A percentile compares a stretch with the other conserved stretches of the same genome.
Evolutionary conservation across 805 yeast genomes (phyloP).

Genomic region (Saturnispora sanitii): DNA sequence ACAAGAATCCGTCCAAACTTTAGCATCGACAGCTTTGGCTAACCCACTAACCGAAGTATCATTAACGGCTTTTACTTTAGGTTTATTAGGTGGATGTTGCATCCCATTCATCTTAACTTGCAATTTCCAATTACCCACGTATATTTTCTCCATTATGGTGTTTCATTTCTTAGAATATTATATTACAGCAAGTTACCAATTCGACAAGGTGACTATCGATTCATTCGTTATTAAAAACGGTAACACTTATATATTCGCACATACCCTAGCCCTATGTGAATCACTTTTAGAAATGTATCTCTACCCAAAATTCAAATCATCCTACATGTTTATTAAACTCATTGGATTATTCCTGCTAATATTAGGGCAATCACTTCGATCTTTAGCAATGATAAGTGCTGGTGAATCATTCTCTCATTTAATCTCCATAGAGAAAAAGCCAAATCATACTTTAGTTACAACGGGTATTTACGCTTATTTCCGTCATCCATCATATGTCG

Average conservation of each 20-base stretch:
- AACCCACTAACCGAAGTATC: constrained; percentile 37
- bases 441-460: constrained; percentile 60
- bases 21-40: background rate
- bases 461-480: constrained; percentile 55
- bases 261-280: constrained; percentile 44
- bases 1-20: background rate
- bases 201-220: constrained; percentile 53
- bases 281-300: constrained; percentile 32
- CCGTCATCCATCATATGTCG: constrained; percentile 88
- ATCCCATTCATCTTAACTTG: constrained; percentile 22
- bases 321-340: constrained; percentile 11
- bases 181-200: constrained; percentile 68
- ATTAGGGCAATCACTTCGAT: constrained; percentile 59
- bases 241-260: constrained; percentile 46
- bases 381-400: constrained; percentile 81
- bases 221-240: constrained; percentile 66
- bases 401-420: constrained; percentile 79
- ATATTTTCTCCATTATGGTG: constrained; percentile 40
- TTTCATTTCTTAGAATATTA: constrained; percentile 82
- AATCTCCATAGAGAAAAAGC: constrained; percentile 43
- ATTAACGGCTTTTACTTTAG: constrained; percentile 35
- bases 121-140: constrained; percentile 31
- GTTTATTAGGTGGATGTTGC: constrained; percentile 33
- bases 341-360: constrained; percentile 42
- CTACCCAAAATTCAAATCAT: constrained; percentile 34